phyloP scores from a whole-genome alignment of 2,329 filamentous ascomycete species.

The Hypoxylon sp. region DNA sequence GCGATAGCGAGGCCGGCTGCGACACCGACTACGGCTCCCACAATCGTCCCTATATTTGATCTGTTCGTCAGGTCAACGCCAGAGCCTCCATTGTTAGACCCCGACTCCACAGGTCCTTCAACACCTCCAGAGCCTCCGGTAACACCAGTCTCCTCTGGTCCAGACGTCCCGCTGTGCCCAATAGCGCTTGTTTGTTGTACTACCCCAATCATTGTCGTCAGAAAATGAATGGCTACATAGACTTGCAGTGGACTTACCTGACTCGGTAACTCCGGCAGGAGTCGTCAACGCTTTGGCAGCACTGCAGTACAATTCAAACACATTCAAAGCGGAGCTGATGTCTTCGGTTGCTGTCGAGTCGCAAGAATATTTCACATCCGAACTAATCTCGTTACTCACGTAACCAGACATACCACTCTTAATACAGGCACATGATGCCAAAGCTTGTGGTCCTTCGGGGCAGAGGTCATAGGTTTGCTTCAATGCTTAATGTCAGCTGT shows the following conservation, averaged over 20 bases:
- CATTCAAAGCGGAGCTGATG: constrained; percentile 62
- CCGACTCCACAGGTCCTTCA: constrained; percentile 13
- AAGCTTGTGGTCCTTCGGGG: constrained; percentile 62
- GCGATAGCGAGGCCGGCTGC: constrained; percentile 54
- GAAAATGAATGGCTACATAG: constrained; percentile 4
- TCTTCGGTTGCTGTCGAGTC: constrained; percentile 61
- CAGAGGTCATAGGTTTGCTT: constrained; percentile 61
- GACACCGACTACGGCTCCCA: constrained; percentile 55
- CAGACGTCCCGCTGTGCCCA: constrained; percentile 30
- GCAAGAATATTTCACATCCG: constrained; percentile 62
- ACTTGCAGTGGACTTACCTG: constrained; percentile 48
- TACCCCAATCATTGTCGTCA: constrained; percentile 31
- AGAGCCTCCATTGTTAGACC: constrained; percentile 20
- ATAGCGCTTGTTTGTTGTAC: constrained; percentile 48
- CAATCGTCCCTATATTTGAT: constrained; percentile 49
- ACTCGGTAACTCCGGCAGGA: constrained; percentile 60
- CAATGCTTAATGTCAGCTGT: constrained; percentile 23
- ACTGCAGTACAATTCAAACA: constrained; percentile 66
- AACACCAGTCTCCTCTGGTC: constrained; percentile 37
- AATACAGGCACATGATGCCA: constrained; percentile 68
- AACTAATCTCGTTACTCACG: constrained; percentile 62
- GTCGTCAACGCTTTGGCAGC: constrained; percentile 62
- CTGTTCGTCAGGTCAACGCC: constrained; percentile 43
- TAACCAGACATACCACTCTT: constrained; percentile 63
- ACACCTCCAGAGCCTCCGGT: constrained; percentile 25